Evolutionary conservation across 306 rosid species (phyloP).

Genomic region (Begonia masoniana): DNA sequence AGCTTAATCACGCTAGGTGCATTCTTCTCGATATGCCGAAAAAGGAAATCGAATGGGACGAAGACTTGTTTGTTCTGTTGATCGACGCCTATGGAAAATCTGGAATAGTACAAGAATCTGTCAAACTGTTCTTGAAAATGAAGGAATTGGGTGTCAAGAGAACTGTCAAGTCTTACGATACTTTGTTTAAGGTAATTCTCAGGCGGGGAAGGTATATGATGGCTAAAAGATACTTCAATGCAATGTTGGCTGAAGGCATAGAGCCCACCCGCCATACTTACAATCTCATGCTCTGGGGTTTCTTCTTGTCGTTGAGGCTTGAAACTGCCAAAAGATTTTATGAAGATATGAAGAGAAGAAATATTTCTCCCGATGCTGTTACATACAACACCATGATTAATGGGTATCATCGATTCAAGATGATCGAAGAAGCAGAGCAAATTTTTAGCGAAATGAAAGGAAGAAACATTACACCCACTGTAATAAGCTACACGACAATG

Average conservation of each 20-base stretch:
- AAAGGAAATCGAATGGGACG: constrained; percentile 38
- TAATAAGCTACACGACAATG: constrained; percentile 76
- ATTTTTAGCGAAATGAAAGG: constrained; percentile 79
- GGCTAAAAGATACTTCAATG: constrained; percentile 78
- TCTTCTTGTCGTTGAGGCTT: constrained; percentile 60
- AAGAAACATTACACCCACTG: constrained; percentile 46
- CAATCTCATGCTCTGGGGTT: constrained; percentile 77
- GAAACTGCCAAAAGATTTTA: constrained; percentile 76
- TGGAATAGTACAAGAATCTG: constrained; percentile 88
- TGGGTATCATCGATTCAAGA: constrained; percentile 66
- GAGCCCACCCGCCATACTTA: constrained; percentile 74
- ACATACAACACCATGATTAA: constrained; percentile 75
- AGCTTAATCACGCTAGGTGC: constrained; percentile 81
- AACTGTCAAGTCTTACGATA: constrained; percentile 48
- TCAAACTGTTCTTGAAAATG: constrained; percentile 60
- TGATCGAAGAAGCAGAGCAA: constrained; percentile 65
- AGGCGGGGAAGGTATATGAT: constrained; percentile 74
- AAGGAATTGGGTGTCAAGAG: constrained; percentile 54
- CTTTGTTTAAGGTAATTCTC: constrained; percentile 64
- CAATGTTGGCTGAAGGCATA: constrained; percentile 66
- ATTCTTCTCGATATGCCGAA: constrained; percentile 52
- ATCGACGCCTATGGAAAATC: constrained; percentile 69
- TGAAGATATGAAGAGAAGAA: constrained; percentile 61
- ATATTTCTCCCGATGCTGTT: constrained; percentile 49
- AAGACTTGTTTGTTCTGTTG: constrained; percentile 51